Base-by-base conservation (phyloP, 2,329 filamentous ascomycete species). In the Curvularia hawaiiensis region DNA sequence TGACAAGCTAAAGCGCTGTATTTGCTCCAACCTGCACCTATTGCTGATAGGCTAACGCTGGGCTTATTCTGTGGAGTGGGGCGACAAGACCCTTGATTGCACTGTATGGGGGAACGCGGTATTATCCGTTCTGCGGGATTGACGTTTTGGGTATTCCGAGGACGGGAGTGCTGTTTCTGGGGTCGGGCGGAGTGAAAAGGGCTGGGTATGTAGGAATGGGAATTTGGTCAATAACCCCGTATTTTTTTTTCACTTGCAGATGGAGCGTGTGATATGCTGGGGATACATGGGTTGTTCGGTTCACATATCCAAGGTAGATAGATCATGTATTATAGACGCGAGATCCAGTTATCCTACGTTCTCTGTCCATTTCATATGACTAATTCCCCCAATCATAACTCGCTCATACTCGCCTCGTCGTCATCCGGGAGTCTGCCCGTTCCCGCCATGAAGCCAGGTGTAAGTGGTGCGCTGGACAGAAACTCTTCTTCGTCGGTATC, bases 401-500 rank as follows among this genome's bases (percentile, higher is more conserved):
- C 41, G n/a, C 41, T 44, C 8, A n/a, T 44, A 18, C n/a, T 64
- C 24, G 33, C 60, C 18, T 65, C 65, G 10, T 68, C 64, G 3
- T 73, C 67, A 5, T 65, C 61, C 2, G 58, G 63, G 1, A 61
- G 46, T 18, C 61, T 64, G 7, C 66, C 68, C 12, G 70, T 72
- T 0, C 68, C 69, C 16, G 59, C 50, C 18, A 54, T 45, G 22
- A 70, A 68, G n/a, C 62, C 69, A 3, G 70, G 71, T 7, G 70
- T 74, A 28, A 74, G 71, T 20, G 75, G 74, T 30, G 78, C 79
- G 5, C 75, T 74, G 9, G 72, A 67, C 33, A 78, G 67, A n/a
- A 79, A 63, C n/a, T 66, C 77, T 49, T 74, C 76, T 49, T 74
- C 76, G 46, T 74, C 75, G 51, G 71, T 75, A 38, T 75, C 76